Conservation (phyloP, 2,329 filamentous ascomycete species). For the Sporothrix pallida region DNA sequence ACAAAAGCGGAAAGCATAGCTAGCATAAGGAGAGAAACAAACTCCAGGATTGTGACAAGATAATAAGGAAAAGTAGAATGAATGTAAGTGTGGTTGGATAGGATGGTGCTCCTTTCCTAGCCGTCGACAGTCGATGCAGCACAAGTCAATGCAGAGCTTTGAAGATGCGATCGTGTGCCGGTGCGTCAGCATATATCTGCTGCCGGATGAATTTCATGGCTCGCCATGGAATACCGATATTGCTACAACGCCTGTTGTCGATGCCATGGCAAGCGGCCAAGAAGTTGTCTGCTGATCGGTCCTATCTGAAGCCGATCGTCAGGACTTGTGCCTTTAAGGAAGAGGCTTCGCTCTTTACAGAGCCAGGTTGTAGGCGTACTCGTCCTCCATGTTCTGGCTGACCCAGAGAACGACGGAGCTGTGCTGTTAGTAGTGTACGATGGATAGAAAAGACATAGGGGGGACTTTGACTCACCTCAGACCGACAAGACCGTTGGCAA, state of each 20-base stretch:
- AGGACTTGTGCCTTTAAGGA: too few species aligned
- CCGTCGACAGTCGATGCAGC: too few species aligned
- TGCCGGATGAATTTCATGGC: too few species aligned
- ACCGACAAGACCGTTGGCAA: slow-evolving; percentile 68
- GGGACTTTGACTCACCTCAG: slow-evolving; percentile 54
- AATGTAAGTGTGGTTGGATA: background rate
- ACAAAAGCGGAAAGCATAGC: slow-evolving; percentile 15
- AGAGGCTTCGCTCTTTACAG: slow-evolving; percentile 49
- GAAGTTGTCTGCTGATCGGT: background rate
- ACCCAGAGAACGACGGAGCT: slow-evolving; percentile 70
- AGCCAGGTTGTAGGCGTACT: slow-evolving; percentile 71
- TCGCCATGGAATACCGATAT: too few species aligned
- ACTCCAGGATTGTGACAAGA: slow-evolving; percentile 7
- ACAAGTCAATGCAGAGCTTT: too few species aligned
- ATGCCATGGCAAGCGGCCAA: background rate
- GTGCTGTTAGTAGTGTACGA: slow-evolving; percentile 34
- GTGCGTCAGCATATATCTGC: too few species aligned
- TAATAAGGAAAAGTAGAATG: background rate
- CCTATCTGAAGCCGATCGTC: too few species aligned
- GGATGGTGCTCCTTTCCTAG: too few species aligned
- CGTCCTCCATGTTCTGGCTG: slow-evolving; percentile 75
- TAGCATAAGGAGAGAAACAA: background rate
- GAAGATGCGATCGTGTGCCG: too few species aligned
- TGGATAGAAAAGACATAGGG: background rate
- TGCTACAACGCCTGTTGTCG: too few species aligned